These are phyloP conservation scores for Roridomyces roridus DNA, from an alignment of 768 basidiomycete species.

Conservation along the genomic window DNA sequence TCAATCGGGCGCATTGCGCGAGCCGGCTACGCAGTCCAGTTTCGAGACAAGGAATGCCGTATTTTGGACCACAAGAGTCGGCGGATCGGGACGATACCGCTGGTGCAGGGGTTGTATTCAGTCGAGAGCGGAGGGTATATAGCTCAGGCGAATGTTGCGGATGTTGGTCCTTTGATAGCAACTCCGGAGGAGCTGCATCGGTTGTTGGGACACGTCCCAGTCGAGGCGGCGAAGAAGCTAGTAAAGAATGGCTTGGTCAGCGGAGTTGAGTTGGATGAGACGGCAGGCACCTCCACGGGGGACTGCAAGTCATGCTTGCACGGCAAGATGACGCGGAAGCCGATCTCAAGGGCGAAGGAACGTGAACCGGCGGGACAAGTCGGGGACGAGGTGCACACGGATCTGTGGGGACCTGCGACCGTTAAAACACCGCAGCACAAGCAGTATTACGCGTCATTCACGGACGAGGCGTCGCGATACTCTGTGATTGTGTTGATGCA, in stretches of 20 bases:
- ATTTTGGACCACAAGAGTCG: constrained; percentile 22
- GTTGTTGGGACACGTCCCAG: constrained; percentile 32
- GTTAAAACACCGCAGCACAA: constrained; percentile 27
- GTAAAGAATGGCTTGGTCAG: constrained; percentile 35
- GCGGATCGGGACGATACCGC: constrained; percentile 1
- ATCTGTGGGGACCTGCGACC: constrained; percentile 43
- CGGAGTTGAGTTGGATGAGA: constrained; percentile 33
- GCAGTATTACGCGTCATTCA: constrained; percentile 39
- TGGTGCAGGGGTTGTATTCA: constrained; percentile 13
- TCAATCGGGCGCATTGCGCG: constrained; percentile 36
- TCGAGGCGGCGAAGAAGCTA: constrained; percentile 26
- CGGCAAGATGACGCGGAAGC: constrained; percentile 34
- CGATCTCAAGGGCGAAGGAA: constrained; percentile 29
- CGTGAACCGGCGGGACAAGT: constrained; percentile 25
- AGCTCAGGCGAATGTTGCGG: neutral
- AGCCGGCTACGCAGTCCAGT: constrained; percentile 30
- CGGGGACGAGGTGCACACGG: constrained; percentile 40
- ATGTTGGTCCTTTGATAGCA: constrained; percentile 1
- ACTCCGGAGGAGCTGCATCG: constrained; percentile 30
- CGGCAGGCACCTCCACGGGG: constrained; percentile 13
- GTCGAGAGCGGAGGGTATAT: neutral
- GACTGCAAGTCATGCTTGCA: constrained; percentile 36
- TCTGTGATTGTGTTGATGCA: constrained; percentile 30
- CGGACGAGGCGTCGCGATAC: constrained; percentile 37
- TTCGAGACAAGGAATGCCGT: constrained; percentile 28